Conservation (phyloP, 441 rosid species). For the Raphanus hybrid region DNA sequence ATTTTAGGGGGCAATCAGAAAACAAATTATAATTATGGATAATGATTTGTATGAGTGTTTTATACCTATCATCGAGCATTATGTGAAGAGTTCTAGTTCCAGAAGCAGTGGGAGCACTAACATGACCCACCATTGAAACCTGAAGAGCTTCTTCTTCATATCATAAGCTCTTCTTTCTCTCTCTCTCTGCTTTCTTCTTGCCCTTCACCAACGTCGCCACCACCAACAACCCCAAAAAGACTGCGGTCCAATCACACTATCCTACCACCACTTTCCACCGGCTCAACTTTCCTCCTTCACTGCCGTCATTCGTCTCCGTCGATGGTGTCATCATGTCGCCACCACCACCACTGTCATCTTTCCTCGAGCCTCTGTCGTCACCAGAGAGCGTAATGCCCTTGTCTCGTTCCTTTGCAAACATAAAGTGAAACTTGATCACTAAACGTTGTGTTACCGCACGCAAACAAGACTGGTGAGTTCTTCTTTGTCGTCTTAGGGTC, state of each 20-base stretch:
- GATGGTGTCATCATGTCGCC: conserved; percentile 27
- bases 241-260: conserved; percentile 59
- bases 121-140: conserved; percentile 93
- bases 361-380: conserved; percentile 32
- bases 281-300: conserved; percentile 49
- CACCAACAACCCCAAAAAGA: conserved; percentile 66
- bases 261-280: conserved; percentile 86
- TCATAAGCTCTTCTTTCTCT: conserved; percentile 80
- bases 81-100: conserved; percentile 68
- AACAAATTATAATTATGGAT: conserved; percentile 19
- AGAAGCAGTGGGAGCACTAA: conserved; percentile 77
- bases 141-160: conserved; percentile 88
- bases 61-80: conserved; percentile 61
- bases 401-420: conserved; percentile 63
- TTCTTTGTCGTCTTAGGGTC: conserved; percentile 33
- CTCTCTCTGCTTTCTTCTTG: conserved; percentile 82
- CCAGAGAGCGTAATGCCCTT: conserved; percentile 80
- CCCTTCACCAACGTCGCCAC: conserved; percentile 80
- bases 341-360: conserved; percentile 1
- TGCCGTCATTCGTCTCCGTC: conserved; percentile 18
- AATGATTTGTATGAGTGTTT: conserved; percentile 22
- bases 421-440: conserved; percentile 52
- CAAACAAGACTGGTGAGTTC: conserved; percentile 53
- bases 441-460: conserved; percentile 61
- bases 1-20: background rate